Evolutionary conservation across 2,329 filamentous ascomycete genomes (phyloP), one percentile per base, ranked within the genome.

Genomic region (Xylariaceae sp.): DNA sequence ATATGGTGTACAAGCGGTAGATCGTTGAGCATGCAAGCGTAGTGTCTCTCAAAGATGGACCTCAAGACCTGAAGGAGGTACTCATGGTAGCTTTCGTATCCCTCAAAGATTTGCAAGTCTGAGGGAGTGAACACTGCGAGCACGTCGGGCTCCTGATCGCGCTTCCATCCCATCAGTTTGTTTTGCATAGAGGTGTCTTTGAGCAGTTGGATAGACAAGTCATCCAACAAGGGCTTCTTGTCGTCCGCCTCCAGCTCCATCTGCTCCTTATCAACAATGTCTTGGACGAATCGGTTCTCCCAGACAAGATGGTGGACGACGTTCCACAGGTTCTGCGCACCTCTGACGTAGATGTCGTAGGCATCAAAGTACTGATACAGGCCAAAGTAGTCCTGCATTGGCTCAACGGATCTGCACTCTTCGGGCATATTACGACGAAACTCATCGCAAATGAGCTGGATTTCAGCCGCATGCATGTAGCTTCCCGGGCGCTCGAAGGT

Each of bases 311-410:
- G 59, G 19, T 64, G 60, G 31, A 71, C 47, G 23, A 74, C 59
- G 17, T 66, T 67, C 64, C 65, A 71, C 9, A 74, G 56, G 44
- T 76, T 76, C 43, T 65, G 56, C 0, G 65, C 66, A 6, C 72
- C 72, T 9, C 64, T 57, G 24, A 60, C 33, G 51, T 70, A 75
- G 18, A 76, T 55, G 34, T 75, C 71, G 8, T 53, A 41, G 1
- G 63, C 60, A 45, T 75, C 71, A 33, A 70, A 76, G 46, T 68
- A 74, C 2, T 54, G 48, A 57, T 67, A 73, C 15, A 75, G 53
- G 17, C 69, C 64, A 24, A 62, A 59, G 54, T 62, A 69, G 44
- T 39, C 55, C 18, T 52, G 12, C 3, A 47, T 34, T 3, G 34
- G 24, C 8, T 37, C 33, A 2, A 57, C 34, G 14, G 44, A 35